Conservation (phyloP, 192 early-diverging fungal genomes). For the Mortierella alpina region DNA sequence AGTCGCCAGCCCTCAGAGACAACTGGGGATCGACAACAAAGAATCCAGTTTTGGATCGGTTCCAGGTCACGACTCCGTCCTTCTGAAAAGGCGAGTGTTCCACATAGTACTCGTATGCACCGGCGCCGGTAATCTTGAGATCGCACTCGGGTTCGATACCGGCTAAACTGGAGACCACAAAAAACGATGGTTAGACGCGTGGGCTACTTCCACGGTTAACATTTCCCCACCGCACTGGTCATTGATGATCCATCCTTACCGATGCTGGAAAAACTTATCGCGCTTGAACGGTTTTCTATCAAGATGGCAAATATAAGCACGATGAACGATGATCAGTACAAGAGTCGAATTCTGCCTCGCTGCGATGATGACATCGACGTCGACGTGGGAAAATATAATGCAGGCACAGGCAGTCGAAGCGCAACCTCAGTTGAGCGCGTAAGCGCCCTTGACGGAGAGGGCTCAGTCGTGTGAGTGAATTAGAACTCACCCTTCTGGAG, state of each 20-base stretch:
- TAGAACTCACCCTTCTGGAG: slow-evolving; percentile 70
- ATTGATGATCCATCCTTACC: not conserved
- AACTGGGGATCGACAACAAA: slow-evolving; percentile 94
- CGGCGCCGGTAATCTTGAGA: slow-evolving; percentile 69
- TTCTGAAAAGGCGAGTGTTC: slow-evolving; percentile 52
- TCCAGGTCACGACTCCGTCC: slow-evolving; percentile 13
- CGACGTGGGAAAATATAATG: slow-evolving; percentile 4
- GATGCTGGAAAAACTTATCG: slow-evolving; percentile 45
- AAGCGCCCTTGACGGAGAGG: slow-evolving; percentile 2
- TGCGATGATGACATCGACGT: too few species aligned
- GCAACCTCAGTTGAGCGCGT: slow-evolving; percentile 46
- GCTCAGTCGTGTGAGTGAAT: not conserved
- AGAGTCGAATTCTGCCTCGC: not conserved
- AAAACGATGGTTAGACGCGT: not conserved
- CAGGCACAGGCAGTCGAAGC: not conserved
- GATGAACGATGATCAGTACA: slow-evolving; percentile 3
- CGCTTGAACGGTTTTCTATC: slow-evolving; percentile 51
- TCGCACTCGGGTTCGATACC: slow-evolving; percentile 63
- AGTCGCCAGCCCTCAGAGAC: slow-evolving; percentile 13
- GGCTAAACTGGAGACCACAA: slow-evolving; percentile 26
- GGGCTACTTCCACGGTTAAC: not conserved
- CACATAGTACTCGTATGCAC: slow-evolving; percentile 91
- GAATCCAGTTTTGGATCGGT: slow-evolving; percentile 64
- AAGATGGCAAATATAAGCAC: slow-evolving; percentile 41
- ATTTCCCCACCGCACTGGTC: not conserved